Evolutionary conservation across 768 basidiomycete species (phyloP).

Genomic region (Hericium coralloides): DNA sequence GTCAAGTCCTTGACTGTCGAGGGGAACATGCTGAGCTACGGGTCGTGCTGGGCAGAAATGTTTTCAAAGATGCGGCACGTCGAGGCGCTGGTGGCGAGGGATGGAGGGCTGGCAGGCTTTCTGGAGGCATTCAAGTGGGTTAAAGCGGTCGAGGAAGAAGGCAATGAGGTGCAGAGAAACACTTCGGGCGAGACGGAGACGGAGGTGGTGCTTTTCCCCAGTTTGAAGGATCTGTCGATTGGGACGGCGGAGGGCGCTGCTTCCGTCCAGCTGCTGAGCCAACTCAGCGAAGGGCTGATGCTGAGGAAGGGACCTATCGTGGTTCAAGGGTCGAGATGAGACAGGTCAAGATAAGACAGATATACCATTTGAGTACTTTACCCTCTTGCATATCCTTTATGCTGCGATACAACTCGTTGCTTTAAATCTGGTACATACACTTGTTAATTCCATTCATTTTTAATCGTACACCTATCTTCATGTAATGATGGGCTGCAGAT

Average conservation of each 20-base stretch:
- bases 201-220: background rate
- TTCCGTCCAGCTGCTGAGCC: background rate
- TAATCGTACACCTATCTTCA: no score
- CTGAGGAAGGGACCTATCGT: background rate
- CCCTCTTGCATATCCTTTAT: no score
- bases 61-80: background rate
- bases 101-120: background rate
- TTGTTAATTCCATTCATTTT: no score
- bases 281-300: background rate
- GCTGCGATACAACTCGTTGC: no score
- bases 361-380: background rate
- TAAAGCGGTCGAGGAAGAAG: no score
- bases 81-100: background rate
- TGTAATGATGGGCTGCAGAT: no score
- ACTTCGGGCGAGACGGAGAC: background rate
- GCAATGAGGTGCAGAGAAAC: no score
- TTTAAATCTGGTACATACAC: no score
- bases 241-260: background rate
- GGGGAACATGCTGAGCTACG: background rate
- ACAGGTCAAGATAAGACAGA: background rate
- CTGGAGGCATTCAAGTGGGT: background rate
- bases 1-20: background rate
- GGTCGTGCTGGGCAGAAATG: background rate
- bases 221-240: background rate
- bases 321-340: no score